Conservation (phyloP, 192 early-diverging fungal genomes). For the Chytriomyces hyalinus region DNA sequence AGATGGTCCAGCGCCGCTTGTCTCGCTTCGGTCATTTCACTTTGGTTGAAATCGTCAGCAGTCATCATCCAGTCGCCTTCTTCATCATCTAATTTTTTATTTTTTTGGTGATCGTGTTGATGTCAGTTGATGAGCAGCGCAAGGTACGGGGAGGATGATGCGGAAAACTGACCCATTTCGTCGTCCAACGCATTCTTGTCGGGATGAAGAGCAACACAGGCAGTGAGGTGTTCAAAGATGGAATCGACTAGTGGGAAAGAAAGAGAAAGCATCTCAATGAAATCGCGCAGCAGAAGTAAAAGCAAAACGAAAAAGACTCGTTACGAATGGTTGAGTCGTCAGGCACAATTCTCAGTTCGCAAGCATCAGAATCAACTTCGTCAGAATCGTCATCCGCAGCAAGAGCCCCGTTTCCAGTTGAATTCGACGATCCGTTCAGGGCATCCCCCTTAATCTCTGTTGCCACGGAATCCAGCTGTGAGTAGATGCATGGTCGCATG, state of each 20-base stretch:
- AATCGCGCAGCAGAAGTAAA: background rate
- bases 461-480: conserved; percentile 59
- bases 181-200: conserved; percentile 58
- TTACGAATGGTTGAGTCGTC: conserved; percentile 60
- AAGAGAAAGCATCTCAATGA: background rate
- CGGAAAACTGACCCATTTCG: conserved; percentile 35
- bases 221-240: conserved; percentile 67
- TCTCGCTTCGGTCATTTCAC: conserved; percentile 17
- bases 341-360: conserved; percentile 67
- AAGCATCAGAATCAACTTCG: conserved; percentile 45
- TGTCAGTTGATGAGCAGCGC: background rate
- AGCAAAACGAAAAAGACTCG: conserved; percentile 29
- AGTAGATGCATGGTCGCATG: conserved; percentile 63
- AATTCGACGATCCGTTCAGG: background rate
- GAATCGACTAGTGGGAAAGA: conserved; percentile 59
- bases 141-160: background rate
- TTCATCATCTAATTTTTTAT: background rate
- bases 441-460: conserved; percentile 37
- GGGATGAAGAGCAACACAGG: conserved; percentile 73
- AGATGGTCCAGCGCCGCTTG: conserved; percentile 41
- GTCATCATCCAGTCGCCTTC: conserved; percentile 29
- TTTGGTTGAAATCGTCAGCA: conserved; percentile 26
- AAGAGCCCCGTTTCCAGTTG: background rate
- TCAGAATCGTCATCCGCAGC: conserved; percentile 25
- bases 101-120: background rate